These are phyloP conservation scores for Aegilops sharonensis DNA, from an alignment of 176 grass and related monocot species.

Conservation along the genomic window DNA sequence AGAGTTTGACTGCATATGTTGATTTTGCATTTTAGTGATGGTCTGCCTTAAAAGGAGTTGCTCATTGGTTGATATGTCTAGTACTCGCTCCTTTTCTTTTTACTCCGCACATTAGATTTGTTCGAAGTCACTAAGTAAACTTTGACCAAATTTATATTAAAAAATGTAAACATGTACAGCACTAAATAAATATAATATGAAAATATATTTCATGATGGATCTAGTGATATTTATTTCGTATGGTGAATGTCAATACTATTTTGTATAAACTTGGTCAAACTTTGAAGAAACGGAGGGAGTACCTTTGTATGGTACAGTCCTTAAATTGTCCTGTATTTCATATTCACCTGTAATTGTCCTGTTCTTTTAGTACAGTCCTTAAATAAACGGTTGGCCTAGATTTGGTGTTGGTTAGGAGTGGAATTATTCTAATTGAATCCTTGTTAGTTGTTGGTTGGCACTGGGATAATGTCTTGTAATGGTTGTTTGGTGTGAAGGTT, in stretches of 20 bases:
- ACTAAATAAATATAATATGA: no score
- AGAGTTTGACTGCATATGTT: neutral
- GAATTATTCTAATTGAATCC: conserved; percentile 22
- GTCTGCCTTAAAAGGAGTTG: neutral
- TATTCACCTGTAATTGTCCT: conserved; percentile 1
- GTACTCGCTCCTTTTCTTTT: neutral
- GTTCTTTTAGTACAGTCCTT: neutral
- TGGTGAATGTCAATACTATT: no score
- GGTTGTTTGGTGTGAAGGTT: neutral
- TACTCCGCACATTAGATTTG: no score
- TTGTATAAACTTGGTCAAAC: no score
- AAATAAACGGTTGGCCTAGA: neutral
- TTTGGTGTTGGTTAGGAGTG: conserved; percentile 32
- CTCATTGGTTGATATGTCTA: neutral
- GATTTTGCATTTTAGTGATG: neutral
- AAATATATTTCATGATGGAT: no score
- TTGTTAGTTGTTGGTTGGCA: conserved; percentile 33
- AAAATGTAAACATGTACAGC: no score
- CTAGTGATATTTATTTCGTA: no score
- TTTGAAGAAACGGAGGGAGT: no score
- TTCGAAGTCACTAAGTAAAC: no score
- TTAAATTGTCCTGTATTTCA: neutral
- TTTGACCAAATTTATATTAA: no score
- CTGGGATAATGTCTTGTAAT: conserved; percentile 3
- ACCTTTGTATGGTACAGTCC: no score